Conservation (phyloP, 148 eudicot genomes). For the Camellia lanceoleosa region DNA sequence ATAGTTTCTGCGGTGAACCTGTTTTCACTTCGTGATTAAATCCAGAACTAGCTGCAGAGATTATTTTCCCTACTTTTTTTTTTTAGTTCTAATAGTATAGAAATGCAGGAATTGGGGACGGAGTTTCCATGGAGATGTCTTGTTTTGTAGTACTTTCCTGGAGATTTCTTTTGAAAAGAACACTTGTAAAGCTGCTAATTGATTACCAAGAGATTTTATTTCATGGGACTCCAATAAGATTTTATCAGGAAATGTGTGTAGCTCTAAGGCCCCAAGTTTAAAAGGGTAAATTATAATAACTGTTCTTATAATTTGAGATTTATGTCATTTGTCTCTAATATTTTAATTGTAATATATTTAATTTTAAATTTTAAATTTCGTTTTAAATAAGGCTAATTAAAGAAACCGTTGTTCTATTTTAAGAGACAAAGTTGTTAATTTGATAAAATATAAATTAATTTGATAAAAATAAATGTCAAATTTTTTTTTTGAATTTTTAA, state of each 20-base stretch:
- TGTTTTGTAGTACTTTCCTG: neutral
- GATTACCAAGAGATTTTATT: neutral
- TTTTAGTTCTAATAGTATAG: neutral
- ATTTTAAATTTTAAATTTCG: no score
- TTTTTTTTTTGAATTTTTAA: no score
- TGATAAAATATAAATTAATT: no score
- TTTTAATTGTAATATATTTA: no score
- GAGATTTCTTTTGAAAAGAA: neutral
- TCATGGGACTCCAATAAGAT: neutral
- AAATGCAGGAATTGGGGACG: constrained; percentile 2
- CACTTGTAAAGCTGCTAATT: constrained; percentile 10
- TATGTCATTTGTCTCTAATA: no score
- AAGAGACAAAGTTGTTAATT: no score
- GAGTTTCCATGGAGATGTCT: constrained; percentile 2
- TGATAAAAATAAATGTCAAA: no score
- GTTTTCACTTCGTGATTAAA: neutral
- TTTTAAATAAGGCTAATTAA: no score
- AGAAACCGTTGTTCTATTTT: no score
- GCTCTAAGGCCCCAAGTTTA: neutral
- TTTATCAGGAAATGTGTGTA: neutral
- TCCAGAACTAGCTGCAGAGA: neutral
- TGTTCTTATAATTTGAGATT: no score
- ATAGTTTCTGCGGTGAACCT: constrained; percentile 18
- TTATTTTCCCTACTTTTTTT: neutral
- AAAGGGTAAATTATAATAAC: neutral